A percentile compares a stretch with the other conserved stretches of the same genome.
Evolutionary conservation across 192 early-diverging fungal genomes (phyloP).

Genomic region (Jimgerdemannia flammicorona): DNA sequence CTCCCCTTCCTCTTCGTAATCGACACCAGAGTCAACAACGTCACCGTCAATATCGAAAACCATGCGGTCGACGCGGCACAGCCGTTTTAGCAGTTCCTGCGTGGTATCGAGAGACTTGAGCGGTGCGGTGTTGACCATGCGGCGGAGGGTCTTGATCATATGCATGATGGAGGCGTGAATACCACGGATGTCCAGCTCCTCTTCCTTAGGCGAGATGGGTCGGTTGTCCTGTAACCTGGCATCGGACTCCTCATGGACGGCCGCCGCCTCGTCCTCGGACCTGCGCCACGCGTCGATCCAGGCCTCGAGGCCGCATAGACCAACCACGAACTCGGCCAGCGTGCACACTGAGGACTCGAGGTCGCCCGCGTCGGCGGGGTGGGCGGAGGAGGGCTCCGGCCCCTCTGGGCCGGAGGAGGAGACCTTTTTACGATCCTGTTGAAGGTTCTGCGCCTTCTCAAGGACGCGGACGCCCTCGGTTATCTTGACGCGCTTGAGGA

Average conservation of each 20-base stretch:
- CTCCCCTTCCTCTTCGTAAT: neutral
- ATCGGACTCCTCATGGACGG: slow-evolving; percentile 2
- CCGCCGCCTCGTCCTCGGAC: neutral
- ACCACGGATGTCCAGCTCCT: neutral
- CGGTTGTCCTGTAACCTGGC: neutral
- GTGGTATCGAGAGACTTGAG: slow-evolving; percentile 13
- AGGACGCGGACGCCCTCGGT: slow-evolving; percentile 17
- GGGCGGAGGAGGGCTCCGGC: too few relatives aligned
- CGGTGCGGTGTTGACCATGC: slow-evolving; percentile 21
- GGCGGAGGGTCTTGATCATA: slow-evolving; percentile 5
- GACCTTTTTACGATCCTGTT: neutral
- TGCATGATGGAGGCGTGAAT: neutral
- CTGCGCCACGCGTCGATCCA: slow-evolving; percentile 22
- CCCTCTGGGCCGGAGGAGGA: neutral
- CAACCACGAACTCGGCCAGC: slow-evolving; percentile 25
- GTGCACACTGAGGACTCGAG: slow-evolving; percentile 14
- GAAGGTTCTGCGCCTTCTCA: slow-evolving; percentile 10
- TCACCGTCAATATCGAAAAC: neutral
- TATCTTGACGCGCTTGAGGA: slow-evolving; percentile 7
- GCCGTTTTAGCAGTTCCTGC: slow-evolving; percentile 15
- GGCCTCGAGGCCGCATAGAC: slow-evolving; percentile 18
- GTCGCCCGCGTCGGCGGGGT: neutral
- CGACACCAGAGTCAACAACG: neutral
- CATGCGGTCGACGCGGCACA: slow-evolving; percentile 13
- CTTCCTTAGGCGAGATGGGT: neutral